A percentile compares a stretch with the other conserved stretches of the same genome.
Conservation (phyloP, 176 grass and related monocot species). For the Hsuehochloa calcarea region DNA sequence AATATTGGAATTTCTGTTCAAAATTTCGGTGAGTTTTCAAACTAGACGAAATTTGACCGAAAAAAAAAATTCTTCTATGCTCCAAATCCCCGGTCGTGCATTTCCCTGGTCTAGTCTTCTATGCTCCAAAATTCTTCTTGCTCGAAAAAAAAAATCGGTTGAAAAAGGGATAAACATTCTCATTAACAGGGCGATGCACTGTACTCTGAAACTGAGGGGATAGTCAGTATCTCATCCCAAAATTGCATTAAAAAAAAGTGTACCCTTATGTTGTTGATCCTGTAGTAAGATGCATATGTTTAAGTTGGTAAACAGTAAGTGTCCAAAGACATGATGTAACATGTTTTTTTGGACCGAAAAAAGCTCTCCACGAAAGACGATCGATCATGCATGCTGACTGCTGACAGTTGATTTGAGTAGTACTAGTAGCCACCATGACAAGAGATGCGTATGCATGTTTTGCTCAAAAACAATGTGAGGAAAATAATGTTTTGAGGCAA, state of each 20-base stretch:
- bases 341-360: neutral
- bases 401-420: slow-evolving; percentile 16
- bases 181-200: neutral
- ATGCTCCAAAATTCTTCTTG: too few species aligned
- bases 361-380: neutral
- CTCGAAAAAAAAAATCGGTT: too few species aligned
- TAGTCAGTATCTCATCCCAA: neutral
- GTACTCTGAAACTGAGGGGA: neutral
- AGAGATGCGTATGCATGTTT: neutral
- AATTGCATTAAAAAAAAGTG: neutral
- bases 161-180: neutral
- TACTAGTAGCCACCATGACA: neutral
- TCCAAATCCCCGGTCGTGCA: too few species aligned
- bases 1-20: too few species aligned
- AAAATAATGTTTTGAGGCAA: neutral
- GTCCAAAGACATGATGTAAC: neutral
- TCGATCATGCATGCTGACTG: neutral
- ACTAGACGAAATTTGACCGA: too few species aligned
- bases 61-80: too few species aligned
- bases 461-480: slow-evolving; percentile 30
- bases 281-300: neutral
- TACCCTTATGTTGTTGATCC: neutral
- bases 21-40: too few species aligned
- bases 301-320: neutral
- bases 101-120: too few species aligned